Conservation (phyloP, 2,329 filamentous ascomycete species). For the Colletotrichum eremochloae region DNA sequence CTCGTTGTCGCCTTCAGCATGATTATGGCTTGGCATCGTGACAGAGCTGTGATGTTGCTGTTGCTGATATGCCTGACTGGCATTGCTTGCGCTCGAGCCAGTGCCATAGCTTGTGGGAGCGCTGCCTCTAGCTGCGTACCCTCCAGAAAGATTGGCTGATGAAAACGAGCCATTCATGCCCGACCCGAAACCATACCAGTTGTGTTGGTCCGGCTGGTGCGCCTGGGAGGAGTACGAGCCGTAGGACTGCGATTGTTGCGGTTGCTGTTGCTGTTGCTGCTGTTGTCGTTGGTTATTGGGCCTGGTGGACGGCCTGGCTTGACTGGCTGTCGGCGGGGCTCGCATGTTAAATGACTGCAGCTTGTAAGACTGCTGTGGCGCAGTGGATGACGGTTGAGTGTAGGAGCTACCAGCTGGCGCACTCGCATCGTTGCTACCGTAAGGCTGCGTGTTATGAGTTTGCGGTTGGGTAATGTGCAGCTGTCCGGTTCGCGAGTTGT, state of each 20-base stretch:
- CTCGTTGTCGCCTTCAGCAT: conserved; percentile 21
- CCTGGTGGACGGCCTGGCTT: conserved; percentile 4
- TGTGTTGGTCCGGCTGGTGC: conserved; percentile 36
- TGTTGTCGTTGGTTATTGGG: conserved; percentile 29
- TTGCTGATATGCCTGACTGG: conserved; percentile 33
- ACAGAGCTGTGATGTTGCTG: conserved; percentile 31
- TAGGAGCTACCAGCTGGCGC: conserved; percentile 10
- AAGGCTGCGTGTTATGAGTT: conserved; percentile 11
- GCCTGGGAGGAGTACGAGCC: conserved; percentile 20
- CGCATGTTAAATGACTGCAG: conserved; percentile 46
- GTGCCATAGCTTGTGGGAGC: conserved; percentile 19
- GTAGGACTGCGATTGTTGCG: conserved; percentile 16
- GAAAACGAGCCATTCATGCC: conserved; percentile 17
- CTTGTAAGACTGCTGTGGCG: conserved; percentile 47
- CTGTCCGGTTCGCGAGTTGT: conserved; percentile 44
- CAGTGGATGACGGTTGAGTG: conserved; percentile 37
- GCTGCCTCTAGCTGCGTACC: conserved; percentile 20
- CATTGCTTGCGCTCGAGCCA: conserved; percentile 1
- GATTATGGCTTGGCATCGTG: conserved; percentile 24
- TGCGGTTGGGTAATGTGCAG: conserved; percentile 20
- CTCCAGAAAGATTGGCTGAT: conserved; percentile 16
- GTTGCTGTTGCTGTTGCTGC: conserved; percentile 11
- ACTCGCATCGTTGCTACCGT: neutral
- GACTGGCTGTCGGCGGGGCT: conserved; percentile 18
- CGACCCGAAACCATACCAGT: conserved; percentile 36